Conservation (phyloP, 2,329 filamentous ascomycete genomes). For the Curvularia lunata region DNA sequence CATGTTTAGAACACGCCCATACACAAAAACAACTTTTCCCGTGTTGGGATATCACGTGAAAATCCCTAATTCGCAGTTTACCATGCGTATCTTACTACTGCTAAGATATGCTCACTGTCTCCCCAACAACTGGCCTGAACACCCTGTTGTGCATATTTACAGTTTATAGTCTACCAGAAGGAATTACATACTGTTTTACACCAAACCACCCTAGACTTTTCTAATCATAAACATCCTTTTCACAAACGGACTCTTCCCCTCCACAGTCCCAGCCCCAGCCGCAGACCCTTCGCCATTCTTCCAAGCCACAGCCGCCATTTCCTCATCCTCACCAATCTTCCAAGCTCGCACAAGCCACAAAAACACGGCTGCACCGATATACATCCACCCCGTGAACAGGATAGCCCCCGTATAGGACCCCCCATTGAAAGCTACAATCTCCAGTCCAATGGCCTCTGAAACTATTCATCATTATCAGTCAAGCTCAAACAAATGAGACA, state of each 20-base stretch:
- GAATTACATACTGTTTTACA: neutral
- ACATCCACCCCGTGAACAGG: constrained; percentile 67
- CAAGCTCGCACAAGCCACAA: constrained; percentile 64
- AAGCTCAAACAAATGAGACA: neutral
- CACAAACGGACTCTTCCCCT: constrained; percentile 30
- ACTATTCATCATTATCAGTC: constrained; percentile 39
- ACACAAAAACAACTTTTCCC: neutral
- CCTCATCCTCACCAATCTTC: constrained; percentile 64
- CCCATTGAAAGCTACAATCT: constrained; percentile 58
- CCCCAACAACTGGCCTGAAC: too few species aligned
- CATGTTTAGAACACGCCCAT: neutral
- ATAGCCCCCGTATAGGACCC: constrained; percentile 64
- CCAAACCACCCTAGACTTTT: constrained; percentile 28
- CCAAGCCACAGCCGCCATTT: constrained; percentile 42
- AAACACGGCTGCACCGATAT: constrained; percentile 61
- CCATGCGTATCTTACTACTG: too few species aligned
- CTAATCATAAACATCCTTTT: constrained; percentile 42
- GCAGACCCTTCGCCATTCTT: constrained; percentile 35
- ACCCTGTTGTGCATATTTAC: too few species aligned
- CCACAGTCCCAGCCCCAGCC: constrained; percentile 15
- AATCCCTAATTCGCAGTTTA: neutral
- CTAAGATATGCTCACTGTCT: too few species aligned
- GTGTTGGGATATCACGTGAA: neutral
- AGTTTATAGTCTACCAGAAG: neutral
- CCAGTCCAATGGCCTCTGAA: constrained; percentile 62